Evolutionary conservation across 148 eudicot genomes (phyloP), one percentile per base, ranked within the genome.

Genomic region (Talinum fruticosum): DNA sequence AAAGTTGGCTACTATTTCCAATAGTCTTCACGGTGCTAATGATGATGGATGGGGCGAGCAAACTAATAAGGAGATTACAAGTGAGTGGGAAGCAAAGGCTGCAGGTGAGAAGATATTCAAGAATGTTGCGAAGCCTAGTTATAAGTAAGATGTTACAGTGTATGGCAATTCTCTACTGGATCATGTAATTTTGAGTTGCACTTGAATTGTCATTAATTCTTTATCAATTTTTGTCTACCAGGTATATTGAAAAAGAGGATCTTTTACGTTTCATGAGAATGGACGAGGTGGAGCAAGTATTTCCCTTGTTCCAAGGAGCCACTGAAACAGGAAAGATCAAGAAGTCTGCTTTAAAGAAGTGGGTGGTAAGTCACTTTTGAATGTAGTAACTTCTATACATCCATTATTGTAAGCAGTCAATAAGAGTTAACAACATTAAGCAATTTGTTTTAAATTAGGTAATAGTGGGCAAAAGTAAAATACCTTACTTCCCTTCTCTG

Each of bases 201-300:
- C 6, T 69, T 34, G 13, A 49, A 53, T 41, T 10, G 3, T 51
- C 76, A 18, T 4, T 24, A 29, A 6, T 4, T 21, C n/a, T 41
- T 33, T 69, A 23, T 5, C 26, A n/a, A 44, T 38, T 38, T 16
- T 79, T 71, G 33, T 71, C 71, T 72, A 67, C 15, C 8, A 80
- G 96, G 87, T 87, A 79, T 34, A 92, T 95, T 72, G 90, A 95
- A 0, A 91, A 89, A 79, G 97, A 89, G 38, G 98, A 92, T 79
- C 90, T 95, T 70, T 74, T 88, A 74, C 82, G 83, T 18, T 95
- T 90, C 81, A 84, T 95, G 91, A 85, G 83, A 51, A 81, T 84
- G 74, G 91, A 89, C 66, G 97, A 92, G 21, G 97, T 88, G 68
- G 85, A 87, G 74, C 87, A 85, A 75, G 83, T 86, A 38, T 75